Percentiles rank a stretch among this genome's conserved stretches.
Conservation (phyloP, 1,284 basidiomycete species). For the Chondrostereum purpureum region DNA sequence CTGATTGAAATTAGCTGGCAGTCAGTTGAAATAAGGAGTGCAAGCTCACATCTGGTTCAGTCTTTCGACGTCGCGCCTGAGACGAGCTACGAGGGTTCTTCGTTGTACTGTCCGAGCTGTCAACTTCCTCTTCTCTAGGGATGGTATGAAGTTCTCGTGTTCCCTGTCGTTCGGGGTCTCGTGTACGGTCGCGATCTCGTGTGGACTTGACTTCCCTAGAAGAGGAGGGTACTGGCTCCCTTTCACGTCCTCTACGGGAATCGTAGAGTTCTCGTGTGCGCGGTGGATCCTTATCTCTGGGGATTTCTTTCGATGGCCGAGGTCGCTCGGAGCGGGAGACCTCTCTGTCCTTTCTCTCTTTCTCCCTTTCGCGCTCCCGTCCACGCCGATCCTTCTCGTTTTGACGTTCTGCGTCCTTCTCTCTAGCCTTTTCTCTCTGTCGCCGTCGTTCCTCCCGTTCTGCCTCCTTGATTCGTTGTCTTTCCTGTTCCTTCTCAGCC, state of each 20-base stretch:
- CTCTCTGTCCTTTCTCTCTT: neutral
- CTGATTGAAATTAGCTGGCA: no score
- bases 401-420: conserved; percentile 9
- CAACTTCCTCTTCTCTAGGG: conserved; percentile 14
- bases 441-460: conserved; percentile 8
- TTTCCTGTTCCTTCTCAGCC: conserved; percentile 13
- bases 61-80: conserved; percentile 13
- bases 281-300: neutral
- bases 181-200: neutral
- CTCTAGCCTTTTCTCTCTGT: conserved; percentile 10
- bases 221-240: neutral
- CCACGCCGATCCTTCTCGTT: conserved; percentile 7
- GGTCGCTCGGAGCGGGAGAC: neutral
- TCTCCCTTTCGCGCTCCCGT: conserved; percentile 3
- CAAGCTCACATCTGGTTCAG: conserved; percentile 15
- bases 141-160: neutral
- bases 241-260: neutral
- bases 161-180: neutral
- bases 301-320: neutral
- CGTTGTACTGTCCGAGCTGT: conserved; percentile 18
- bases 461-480: conserved; percentile 13
- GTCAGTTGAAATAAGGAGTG: conserved; percentile 7
- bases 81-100: conserved; percentile 9
- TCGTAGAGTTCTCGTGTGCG: neutral
- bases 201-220: neutral